Evolutionary conservation across 352 stramenopile genomes (phyloP).

Genomic region (Pythium vanterpoolii): DNA sequence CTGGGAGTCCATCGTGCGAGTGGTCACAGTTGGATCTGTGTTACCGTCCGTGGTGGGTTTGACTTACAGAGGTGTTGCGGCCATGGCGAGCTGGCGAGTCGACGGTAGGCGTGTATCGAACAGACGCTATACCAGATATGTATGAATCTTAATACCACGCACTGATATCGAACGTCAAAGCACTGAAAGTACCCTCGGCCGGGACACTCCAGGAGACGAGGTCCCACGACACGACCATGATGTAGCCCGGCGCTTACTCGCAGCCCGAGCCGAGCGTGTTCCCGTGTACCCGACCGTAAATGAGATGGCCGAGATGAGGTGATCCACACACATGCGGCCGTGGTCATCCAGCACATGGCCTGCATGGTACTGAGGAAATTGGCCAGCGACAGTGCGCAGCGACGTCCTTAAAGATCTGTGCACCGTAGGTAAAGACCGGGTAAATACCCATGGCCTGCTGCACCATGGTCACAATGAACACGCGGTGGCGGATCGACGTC

Average conservation of each 20-base stretch:
- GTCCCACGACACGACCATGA: conserved; percentile 42
- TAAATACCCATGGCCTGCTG: conserved; percentile 43
- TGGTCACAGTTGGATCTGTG: too few species aligned
- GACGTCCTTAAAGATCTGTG: conserved; percentile 36
- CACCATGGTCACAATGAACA: conserved; percentile 30
- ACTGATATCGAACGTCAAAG: too few species aligned
- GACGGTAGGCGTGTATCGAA: too few species aligned
- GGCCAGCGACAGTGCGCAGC: conserved; percentile 27
- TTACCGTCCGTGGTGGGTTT: too few species aligned
- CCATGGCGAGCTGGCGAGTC: too few species aligned
- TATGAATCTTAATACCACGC: too few species aligned
- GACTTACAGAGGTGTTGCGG: too few species aligned
- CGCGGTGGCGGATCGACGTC: conserved; percentile 18
- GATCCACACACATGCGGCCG: conserved; percentile 34
- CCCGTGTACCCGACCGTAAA: conserved; percentile 36
- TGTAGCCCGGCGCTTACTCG: conserved; percentile 19
- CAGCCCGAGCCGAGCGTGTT: conserved; percentile 23
- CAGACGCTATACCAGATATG: too few species aligned
- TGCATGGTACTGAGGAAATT: conserved; percentile 39
- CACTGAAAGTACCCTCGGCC: too few species aligned
- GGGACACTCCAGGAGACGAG: conserved; percentile 56
- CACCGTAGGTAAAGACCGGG: conserved; percentile 33
- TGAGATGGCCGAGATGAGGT: conserved; percentile 30
- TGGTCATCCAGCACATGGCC: conserved; percentile 35
- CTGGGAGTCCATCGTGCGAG: too few species aligned